Evolutionary conservation across 164 flowering plant genomes (phyloP), one percentile per base, ranked within the genome.

Genomic region (Macadamia tetraphylla): DNA sequence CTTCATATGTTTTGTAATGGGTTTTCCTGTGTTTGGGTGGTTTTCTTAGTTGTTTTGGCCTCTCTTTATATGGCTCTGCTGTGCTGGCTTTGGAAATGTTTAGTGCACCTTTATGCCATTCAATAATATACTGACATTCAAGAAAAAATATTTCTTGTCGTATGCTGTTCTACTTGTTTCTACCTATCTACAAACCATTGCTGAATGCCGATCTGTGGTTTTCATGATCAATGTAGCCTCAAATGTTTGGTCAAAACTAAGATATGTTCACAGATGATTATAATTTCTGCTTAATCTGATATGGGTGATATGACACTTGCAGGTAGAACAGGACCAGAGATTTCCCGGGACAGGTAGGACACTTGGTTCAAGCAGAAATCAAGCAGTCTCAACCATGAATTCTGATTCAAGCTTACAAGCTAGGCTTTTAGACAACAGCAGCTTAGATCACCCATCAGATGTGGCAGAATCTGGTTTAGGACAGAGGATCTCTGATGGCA

Each of bases 331-430:
- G 72, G 94, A 86, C 66, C 68, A 71, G 60, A 83, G 96, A 70
- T 92, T 95, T 78, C 98, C 98, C 65, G 99, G 99, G 68, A 75
- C 76, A 57, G 97, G 94, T 72, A 86, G 97, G 75, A 73, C 90
- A 6, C 88, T 92, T 75, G 82, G 79, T 71, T 67, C 91, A 42
- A 61, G 66, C 17, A 77, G 64, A 74, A 79, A 56, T 72, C 84
- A 74, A 67, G 74, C 80, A n/a, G 72, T 63, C 67, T 66, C 87
- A 46, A 67, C 62, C 65, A 51, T 40, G 57, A 67, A 74, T 78
- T 71, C 90, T 73, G 90, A 89, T 75, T 82, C 81, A 69, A 83
- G 78, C 75, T 79, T 95, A 73, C 92, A 91, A 66, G 82, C 86
- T 42, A 85, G 97, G 74, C 90, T 95, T 29, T 70, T 95, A 75